Base-by-base conservation (phyloP, 1,139 yeast genomes). In the Geotrichum citri-aurantii region DNA sequence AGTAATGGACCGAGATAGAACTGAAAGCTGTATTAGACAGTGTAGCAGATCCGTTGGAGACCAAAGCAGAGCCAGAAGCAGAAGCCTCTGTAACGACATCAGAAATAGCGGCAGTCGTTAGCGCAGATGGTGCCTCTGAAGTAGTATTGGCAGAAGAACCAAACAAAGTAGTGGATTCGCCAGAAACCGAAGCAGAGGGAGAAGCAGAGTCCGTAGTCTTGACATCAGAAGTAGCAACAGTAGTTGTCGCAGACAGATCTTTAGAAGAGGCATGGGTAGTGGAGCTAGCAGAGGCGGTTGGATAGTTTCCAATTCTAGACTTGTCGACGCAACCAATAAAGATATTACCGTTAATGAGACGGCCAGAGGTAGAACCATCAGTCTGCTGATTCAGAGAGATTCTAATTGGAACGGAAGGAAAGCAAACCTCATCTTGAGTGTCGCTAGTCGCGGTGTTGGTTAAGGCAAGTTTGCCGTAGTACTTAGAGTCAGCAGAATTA, bases 251-350 rank as follows among this genome's bases (percentile, higher is more conserved):
- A 24, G 55, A 17, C n/a, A 3, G 23, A 21, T 21, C 37, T n/a
- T 42, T 2, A 8, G 55, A 12, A 23, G 50, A 3, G 14, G 27
- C 53, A 50, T 54, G 50, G 26, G 60, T 2, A 33, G 54, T 17
- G 19, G 33, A 33, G 50, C 27, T 17, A 26, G 42, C 19, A 27
- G 53, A 31, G 26, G 55, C 19, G n/a, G 57, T 17, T 11, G 59
- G 48, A 17, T 14, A 21, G 42, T 40, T 33, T 14, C 4, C 24
- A 48, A 59, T 54, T 27, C 52, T 31, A 23, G 59, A 42, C 55
- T 56, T 59, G 51, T 44, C 55, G 29, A 59, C 44, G 50, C 62
- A 59, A 3, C 62, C 62, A 59, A 59, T 57, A 49, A 50, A 54
- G 24, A 59, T 56, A 52, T 56, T 56, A 44, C 62, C 62, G 27